Percentiles rank a stretch among this genome's conserved stretches.
Evolutionary conservation across 2,329 filamentous ascomycete species (phyloP).

Genomic region (Xylaria hypoxylon): DNA sequence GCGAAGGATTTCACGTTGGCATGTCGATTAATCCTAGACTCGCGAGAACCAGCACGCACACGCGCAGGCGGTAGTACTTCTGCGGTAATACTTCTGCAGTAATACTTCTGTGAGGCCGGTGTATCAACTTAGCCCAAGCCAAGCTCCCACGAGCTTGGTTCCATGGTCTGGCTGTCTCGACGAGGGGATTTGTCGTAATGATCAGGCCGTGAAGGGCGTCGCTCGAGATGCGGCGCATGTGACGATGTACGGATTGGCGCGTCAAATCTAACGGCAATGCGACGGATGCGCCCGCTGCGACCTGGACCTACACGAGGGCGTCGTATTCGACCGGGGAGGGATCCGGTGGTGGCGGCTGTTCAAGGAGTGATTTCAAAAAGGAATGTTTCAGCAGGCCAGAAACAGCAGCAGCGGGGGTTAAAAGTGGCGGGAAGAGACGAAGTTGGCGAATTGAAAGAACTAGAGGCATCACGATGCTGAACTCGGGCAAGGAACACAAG

Average conservation of each 20-base stretch:
- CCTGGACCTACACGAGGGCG: slow-evolving; percentile 15
- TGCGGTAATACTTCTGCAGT: no score
- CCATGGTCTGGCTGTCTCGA: slow-evolving; percentile 21
- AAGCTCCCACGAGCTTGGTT: slow-evolving; percentile 26
- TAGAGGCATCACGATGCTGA: slow-evolving; percentile 30
- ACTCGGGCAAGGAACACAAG: background rate
- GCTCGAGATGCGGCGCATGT: slow-evolving; percentile 1
- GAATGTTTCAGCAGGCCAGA: slow-evolving; percentile 10
- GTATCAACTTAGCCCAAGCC: slow-evolving; percentile 32
- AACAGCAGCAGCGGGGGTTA: background rate
- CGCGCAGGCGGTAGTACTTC: slow-evolving; percentile 2
- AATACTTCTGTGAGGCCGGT: slow-evolving; percentile 12
- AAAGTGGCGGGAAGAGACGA: background rate
- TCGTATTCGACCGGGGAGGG: slow-evolving; percentile 17
- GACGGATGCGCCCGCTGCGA: slow-evolving; percentile 12
- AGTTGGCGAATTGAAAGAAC: slow-evolving; percentile 7
- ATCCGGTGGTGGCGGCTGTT: slow-evolving; percentile 3
- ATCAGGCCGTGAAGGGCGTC: slow-evolving; percentile 5
- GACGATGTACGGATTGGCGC: slow-evolving; percentile 22
- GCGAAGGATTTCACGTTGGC: slow-evolving; percentile 18
- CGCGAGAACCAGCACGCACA: slow-evolving; percentile 14
- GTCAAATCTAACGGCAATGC: slow-evolving; percentile 21
- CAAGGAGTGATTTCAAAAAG: slow-evolving; percentile 4
- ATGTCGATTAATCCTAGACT: slow-evolving; percentile 18
- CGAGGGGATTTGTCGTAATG: background rate